phyloP scores from a whole-genome alignment of 1,284 basidiomycete species.

The Neolentinus lepideus region DNA sequence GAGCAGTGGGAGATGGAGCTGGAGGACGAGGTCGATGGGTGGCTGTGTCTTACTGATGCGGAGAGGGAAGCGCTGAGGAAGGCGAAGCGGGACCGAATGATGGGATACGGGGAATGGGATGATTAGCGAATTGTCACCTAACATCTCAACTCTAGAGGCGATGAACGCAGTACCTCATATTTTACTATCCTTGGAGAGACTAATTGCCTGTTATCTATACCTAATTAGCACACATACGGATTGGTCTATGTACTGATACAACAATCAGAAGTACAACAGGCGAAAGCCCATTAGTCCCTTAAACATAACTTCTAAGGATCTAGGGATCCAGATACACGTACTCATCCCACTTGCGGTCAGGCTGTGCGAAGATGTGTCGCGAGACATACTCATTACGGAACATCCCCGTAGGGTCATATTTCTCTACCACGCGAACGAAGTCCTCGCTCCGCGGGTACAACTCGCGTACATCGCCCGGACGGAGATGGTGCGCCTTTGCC shows the following conservation, averaged over 20 bases:
- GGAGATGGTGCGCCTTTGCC: slow-evolving; percentile 88
- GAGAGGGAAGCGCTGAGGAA: slow-evolving; percentile 54
- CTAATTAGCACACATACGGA: too few relatives aligned
- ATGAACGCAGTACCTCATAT: too few relatives aligned
- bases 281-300: too few relatives aligned
- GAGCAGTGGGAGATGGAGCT: slow-evolving; percentile 76
- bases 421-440: slow-evolving; percentile 64
- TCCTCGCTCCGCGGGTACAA: slow-evolving; percentile 85
- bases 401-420: slow-evolving; percentile 76
- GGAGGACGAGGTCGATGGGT: slow-evolving; percentile 64
- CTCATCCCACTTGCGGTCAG: not conserved
- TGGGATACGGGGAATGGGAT: slow-evolving; percentile 48
- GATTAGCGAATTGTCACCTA: slow-evolving; percentile 12
- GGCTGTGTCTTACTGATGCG: slow-evolving; percentile 57
- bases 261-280: too few relatives aligned
- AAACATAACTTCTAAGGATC: too few relatives aligned
- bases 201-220: too few relatives aligned
- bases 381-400: slow-evolving; percentile 75
- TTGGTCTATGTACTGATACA: too few relatives aligned
- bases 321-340: slow-evolving; percentile 6
- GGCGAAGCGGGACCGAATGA: slow-evolving; percentile 55
- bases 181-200: too few relatives aligned
- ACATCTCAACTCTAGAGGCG: too few relatives aligned
- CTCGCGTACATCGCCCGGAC: slow-evolving; percentile 55
- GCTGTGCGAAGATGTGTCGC: not conserved